phyloP scores from a whole-genome alignment of 192 early-diverging fungal genomes.

The Podila minutissima region DNA sequence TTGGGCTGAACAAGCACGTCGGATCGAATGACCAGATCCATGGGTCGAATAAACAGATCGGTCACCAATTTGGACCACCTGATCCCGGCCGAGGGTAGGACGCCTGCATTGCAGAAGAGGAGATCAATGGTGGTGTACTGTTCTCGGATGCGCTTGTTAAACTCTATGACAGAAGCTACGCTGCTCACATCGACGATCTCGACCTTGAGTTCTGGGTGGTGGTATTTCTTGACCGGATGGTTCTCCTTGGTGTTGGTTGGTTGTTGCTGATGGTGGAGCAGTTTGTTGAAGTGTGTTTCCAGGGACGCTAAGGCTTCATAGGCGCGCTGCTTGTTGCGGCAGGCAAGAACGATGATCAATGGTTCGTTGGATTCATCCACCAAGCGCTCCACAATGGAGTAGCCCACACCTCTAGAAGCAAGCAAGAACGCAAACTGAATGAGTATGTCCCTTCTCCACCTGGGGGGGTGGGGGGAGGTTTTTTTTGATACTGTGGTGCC shows the following conservation, averaged over 20 bases:
- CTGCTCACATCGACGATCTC: slow-evolving; percentile 57
- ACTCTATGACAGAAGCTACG: slow-evolving; percentile 43
- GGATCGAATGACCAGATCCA: slow-evolving; percentile 50
- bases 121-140: slow-evolving; percentile 53
- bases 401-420: slow-evolving; percentile 57
- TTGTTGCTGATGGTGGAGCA: neutral
- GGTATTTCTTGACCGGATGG: slow-evolving; percentile 6
- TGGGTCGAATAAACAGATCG: slow-evolving; percentile 41
- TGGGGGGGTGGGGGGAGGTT: too few relatives aligned
- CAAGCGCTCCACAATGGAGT: slow-evolving; percentile 61
- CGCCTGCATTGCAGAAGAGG: slow-evolving; percentile 67
- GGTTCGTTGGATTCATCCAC: slow-evolving; percentile 41
- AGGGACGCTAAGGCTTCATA: slow-evolving; percentile 47
- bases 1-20: slow-evolving; percentile 56
- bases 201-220: slow-evolving; percentile 53
- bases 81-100: slow-evolving; percentile 51
- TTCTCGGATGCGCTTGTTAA: slow-evolving; percentile 48
- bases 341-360: slow-evolving; percentile 59
- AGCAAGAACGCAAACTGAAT: neutral
- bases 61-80: slow-evolving; percentile 46
- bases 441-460: neutral
- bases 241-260: slow-evolving; percentile 16
- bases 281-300: slow-evolving; percentile 14
- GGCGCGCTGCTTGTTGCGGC: slow-evolving; percentile 59
- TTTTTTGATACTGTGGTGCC: neutral